Conservation (phyloP, 805 yeast species). For the Cyberlindnera veronae region DNA sequence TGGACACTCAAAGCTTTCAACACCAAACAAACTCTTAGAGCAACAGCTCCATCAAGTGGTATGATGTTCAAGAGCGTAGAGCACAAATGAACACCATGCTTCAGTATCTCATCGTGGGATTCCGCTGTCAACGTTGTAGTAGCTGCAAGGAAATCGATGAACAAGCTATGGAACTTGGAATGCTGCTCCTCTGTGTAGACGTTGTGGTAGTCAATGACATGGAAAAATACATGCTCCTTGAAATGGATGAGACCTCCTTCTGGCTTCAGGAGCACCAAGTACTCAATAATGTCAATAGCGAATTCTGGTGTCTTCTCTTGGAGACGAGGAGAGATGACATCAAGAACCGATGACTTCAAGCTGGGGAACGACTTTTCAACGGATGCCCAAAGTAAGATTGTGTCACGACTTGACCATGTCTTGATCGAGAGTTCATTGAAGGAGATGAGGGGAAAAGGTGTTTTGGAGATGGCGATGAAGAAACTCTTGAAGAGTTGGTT, state of each 20-base stretch:
- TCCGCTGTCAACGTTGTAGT: neutral
- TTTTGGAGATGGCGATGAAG: constrained; percentile 9
- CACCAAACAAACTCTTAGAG: neutral
- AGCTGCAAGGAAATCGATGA: constrained; percentile 2
- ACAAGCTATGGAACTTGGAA: neutral
- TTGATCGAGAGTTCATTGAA: neutral
- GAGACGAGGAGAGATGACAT: neutral
- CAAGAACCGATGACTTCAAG: neutral
- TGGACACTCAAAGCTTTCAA: neutral
- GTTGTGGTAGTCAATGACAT: constrained; percentile 14
- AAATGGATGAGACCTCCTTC: constrained; percentile 2
- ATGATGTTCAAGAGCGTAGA: neutral
- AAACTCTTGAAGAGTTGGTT: constrained; percentile 11
- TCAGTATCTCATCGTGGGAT: constrained; percentile 1
- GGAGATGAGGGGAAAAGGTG: neutral
- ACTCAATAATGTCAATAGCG: constrained; percentile 6
- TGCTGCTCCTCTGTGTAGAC: constrained; percentile 3
- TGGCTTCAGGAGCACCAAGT: neutral
- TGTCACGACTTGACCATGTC: constrained; percentile 1
- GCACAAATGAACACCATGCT: constrained; percentile 8
- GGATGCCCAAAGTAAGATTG: neutral
- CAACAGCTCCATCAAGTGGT: neutral
- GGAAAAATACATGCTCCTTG: constrained; percentile 15
- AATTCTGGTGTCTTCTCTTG: constrained; percentile 5
- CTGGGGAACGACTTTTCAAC: neutral